phyloP scores from a whole-genome alignment of 2,329 filamentous ascomycete genomes.

The Fusarium piperis region DNA sequence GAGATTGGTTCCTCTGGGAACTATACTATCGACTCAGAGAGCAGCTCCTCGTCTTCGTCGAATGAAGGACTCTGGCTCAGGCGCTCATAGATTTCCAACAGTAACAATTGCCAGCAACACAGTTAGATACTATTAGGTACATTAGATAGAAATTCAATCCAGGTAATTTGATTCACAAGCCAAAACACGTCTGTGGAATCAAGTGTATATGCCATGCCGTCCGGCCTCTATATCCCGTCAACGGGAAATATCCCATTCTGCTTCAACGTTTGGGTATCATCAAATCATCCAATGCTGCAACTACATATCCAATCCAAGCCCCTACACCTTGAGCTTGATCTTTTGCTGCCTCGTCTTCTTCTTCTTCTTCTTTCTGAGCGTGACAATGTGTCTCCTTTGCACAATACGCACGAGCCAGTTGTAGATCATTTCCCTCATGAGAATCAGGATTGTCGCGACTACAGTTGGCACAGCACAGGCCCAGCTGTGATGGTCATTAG shows the following conservation, averaged over 20 bases:
- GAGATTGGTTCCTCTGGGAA: neutral
- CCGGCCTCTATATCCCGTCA: neutral
- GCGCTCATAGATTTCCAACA: neutral
- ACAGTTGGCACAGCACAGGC: constrained; percentile 65
- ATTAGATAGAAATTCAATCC: neutral
- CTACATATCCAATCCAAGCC: neutral
- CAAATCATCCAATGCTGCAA: constrained; percentile 17
- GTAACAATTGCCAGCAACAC: neutral
- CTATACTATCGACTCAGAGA: neutral
- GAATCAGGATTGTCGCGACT: constrained; percentile 58
- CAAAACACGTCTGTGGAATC: neutral
- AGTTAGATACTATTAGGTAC: neutral
- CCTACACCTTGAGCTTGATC: constrained; percentile 38
- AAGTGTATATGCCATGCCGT: neutral
- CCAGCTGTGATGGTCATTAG: constrained; percentile 62
- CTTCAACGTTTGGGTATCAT: constrained; percentile 40
- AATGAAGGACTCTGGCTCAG: neutral
- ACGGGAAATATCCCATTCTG: neutral
- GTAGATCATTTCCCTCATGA: constrained; percentile 62
- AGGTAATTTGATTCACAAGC: neutral
- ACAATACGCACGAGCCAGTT: constrained; percentile 54
- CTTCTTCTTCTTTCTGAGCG: constrained; percentile 53
- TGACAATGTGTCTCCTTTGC: constrained; percentile 58
- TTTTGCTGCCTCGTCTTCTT: constrained; percentile 40
- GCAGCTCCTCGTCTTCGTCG: neutral